A percentile compares a stretch with the other conserved stretches of the same genome.
phyloP scores from a whole-genome alignment of 768 basidiomycete genomes.

The Boletellus sp. region DNA sequence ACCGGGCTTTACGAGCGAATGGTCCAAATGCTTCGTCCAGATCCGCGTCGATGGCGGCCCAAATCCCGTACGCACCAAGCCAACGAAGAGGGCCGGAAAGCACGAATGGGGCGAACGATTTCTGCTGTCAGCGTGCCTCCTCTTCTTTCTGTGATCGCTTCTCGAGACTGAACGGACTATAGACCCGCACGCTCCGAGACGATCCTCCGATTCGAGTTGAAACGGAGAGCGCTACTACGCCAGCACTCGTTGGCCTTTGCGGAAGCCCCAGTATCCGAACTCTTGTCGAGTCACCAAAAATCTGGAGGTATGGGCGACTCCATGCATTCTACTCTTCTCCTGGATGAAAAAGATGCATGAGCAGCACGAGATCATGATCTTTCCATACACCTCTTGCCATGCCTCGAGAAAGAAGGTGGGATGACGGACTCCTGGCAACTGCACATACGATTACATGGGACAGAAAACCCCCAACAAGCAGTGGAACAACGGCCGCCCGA shows the following conservation, averaged over 20 bases:
- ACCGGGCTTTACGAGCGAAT: conserved; percentile 13
- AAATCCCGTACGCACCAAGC: conserved; percentile 8
- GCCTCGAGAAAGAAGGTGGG: neutral
- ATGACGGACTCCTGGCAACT: conserved; percentile 15
- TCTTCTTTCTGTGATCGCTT: no score
- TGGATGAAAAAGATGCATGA: neutral
- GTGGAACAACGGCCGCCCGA: neutral
- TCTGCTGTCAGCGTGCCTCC: conserved; percentile 12
- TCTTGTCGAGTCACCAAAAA: conserved; percentile 9
- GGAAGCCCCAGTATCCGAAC: conserved; percentile 15
- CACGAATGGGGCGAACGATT: conserved; percentile 23
- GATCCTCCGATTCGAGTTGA: conserved; percentile 25
- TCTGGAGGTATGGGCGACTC: conserved; percentile 3
- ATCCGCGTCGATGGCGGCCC: conserved; percentile 18
- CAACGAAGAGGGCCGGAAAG: conserved; percentile 17
- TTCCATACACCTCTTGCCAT: conserved; percentile 15
- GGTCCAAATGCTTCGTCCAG: conserved; percentile 25
- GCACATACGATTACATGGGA: conserved; percentile 18
- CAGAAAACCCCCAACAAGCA: neutral
- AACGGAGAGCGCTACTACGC: conserved; percentile 14
- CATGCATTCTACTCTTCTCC: neutral
- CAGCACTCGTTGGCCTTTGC: conserved; percentile 15
- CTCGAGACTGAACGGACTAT: neutral
- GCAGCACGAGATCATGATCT: conserved; percentile 15
- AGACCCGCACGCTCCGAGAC: conserved; percentile 14